Percentiles rank a stretch among this genome's conserved stretches.
phyloP scores from a whole-genome alignment of 768 basidiomycete species.

The Chalciporus chontae region DNA sequence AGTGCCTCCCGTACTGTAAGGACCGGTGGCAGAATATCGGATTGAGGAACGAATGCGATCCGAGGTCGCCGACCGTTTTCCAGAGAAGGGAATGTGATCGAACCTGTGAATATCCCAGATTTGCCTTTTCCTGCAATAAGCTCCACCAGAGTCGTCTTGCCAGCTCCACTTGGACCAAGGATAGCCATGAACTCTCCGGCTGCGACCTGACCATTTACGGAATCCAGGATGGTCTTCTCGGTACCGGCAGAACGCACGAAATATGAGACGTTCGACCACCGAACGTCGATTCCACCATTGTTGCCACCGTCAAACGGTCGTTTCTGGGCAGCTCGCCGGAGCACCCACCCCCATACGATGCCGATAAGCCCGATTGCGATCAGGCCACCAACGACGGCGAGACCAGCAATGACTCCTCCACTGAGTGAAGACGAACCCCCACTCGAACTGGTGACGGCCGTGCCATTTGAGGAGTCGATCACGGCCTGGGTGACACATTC shows the following conservation, averaged over 20 bases:
- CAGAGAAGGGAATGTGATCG: slow-evolving; percentile 51
- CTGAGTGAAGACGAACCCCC: slow-evolving; percentile 47
- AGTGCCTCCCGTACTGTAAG: slow-evolving; percentile 82
- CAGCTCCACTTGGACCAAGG: slow-evolving; percentile 89
- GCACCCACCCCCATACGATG: slow-evolving; percentile 58
- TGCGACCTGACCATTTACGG: slow-evolving; percentile 62
- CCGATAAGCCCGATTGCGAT: slow-evolving; percentile 53
- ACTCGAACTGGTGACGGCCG: slow-evolving; percentile 28
- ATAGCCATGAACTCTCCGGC: slow-evolving; percentile 90
- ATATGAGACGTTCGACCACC: slow-evolving; percentile 71
- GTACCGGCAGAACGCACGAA: slow-evolving; percentile 39
- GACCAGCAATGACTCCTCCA: slow-evolving; percentile 85
- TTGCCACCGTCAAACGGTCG: slow-evolving; percentile 35
- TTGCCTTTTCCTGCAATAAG: slow-evolving; percentile 84
- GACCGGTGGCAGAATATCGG: slow-evolving; percentile 75
- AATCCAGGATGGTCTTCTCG: slow-evolving; percentile 65
- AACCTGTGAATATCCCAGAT: slow-evolving; percentile 63
- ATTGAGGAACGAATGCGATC: slow-evolving; percentile 85
- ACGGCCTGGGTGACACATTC: slow-evolving; percentile 85
- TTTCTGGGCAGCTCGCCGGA: slow-evolving; percentile 60
- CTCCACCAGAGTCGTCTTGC: slow-evolving; percentile 90
- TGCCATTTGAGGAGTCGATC: slow-evolving; percentile 53
- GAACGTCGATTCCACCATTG: slow-evolving; percentile 56
- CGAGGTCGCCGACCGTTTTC: slow-evolving; percentile 40
- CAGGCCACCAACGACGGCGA: slow-evolving; percentile 78